These are phyloP conservation scores for Saussurea involucrata DNA, from an alignment of 129 eudicot species.

Conservation along the genomic window DNA sequence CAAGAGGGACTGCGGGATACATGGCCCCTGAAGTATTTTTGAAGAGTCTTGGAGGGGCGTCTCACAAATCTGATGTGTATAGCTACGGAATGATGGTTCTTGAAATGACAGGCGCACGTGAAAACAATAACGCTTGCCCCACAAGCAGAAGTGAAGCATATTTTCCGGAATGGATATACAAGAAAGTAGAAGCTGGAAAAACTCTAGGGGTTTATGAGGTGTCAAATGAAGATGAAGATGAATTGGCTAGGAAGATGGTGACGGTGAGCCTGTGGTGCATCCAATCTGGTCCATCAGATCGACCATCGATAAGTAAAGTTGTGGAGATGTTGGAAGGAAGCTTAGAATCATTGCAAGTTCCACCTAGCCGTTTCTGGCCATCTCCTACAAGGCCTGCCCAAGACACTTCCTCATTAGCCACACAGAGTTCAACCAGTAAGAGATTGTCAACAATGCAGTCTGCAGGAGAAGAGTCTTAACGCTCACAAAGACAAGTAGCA, in stretches of 20 bases:
- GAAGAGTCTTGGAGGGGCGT: constrained; percentile 34
- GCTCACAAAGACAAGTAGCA: background rate
- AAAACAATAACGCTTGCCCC: background rate
- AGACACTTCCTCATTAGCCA: background rate
- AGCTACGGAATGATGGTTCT: constrained; percentile 51
- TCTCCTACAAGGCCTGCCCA: constrained; percentile 20
- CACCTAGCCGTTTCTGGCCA: constrained; percentile 32
- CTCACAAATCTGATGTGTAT: constrained; percentile 57
- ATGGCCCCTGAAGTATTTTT: constrained; percentile 34
- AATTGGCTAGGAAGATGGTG: constrained; percentile 45
- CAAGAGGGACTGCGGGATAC: constrained; percentile 38
- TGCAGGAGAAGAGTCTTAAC: background rate
- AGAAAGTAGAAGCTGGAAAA: constrained; percentile 23
- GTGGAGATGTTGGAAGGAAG: constrained; percentile 60
- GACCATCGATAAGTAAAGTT: constrained; percentile 49
- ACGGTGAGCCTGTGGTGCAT: constrained; percentile 61
- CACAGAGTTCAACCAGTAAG: background rate
- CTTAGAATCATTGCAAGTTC: constrained; percentile 34
- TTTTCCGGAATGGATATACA: constrained; percentile 51
- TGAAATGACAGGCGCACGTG: constrained; percentile 28
- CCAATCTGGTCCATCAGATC: constrained; percentile 38
- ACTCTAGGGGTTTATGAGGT: background rate
- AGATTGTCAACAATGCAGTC: background rate
- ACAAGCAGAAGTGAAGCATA: constrained; percentile 25
- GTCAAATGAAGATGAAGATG: constrained; percentile 27